Conservation (phyloP, 495 filamentous ascomycete species). For the Amniculicola lignicola region DNA sequence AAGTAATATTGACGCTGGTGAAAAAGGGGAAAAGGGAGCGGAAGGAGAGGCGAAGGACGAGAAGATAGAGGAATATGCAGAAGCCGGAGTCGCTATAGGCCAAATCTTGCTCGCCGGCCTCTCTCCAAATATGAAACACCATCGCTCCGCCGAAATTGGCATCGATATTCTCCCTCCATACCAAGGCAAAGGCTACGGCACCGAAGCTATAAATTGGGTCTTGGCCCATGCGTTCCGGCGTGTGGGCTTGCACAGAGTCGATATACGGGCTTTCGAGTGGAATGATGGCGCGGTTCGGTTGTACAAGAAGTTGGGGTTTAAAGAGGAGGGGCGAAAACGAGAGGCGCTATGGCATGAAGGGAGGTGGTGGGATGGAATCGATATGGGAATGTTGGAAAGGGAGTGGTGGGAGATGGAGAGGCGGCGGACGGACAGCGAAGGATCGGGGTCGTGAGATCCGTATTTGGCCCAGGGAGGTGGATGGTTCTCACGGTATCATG, state of each 20-base stretch:
- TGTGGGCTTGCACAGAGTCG: slow-evolving; percentile 49
- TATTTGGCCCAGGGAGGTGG: too few relatives aligned
- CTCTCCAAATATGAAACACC: slow-evolving; percentile 35
- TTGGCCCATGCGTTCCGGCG: slow-evolving; percentile 50
- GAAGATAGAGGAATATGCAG: background rate
- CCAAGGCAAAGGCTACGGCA: slow-evolving; percentile 53
- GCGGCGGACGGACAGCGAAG: background rate
- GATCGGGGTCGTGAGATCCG: too few relatives aligned
- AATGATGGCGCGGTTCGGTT: slow-evolving; percentile 46
- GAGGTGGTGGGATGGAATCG: slow-evolving; percentile 46
- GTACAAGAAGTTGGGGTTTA: slow-evolving; percentile 51
- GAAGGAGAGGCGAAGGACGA: background rate
- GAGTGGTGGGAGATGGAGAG: slow-evolving; percentile 44
- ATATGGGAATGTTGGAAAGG: slow-evolving; percentile 47
- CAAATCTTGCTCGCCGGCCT: slow-evolving; percentile 33
- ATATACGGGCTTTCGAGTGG: slow-evolving; percentile 43
- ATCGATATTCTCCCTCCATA: slow-evolving; percentile 42
- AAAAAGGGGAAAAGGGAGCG: background rate
- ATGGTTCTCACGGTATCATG: too few relatives aligned
- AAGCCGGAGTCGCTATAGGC: slow-evolving; percentile 30
- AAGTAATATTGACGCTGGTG: background rate
- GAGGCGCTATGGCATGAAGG: slow-evolving; percentile 47
- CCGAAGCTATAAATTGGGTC: slow-evolving; percentile 52
- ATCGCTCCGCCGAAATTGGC: slow-evolving; percentile 46
- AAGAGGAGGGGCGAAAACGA: slow-evolving; percentile 48